These are phyloP conservation scores for Globisporangium irregulare DNA, from an alignment of 352 stramenopile genomes.

Conservation along the genomic window DNA sequence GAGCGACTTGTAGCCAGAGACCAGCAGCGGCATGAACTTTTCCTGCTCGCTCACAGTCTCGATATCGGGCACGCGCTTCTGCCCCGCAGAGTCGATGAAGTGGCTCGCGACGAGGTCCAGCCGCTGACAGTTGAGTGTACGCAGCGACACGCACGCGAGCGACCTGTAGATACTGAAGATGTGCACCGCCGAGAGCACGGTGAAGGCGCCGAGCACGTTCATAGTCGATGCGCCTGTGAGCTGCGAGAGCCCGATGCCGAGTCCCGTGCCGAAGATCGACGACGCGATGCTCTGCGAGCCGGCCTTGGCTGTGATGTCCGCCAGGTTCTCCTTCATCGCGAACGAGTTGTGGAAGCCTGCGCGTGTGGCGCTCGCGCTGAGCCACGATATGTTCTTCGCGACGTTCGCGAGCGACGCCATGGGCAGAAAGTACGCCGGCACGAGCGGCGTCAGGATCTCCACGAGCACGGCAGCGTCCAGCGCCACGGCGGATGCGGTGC, in stretches of 20 bases:
- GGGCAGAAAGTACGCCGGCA: slow-evolving; percentile 81
- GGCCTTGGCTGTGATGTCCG: slow-evolving; percentile 95
- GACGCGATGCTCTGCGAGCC: slow-evolving; percentile 93
- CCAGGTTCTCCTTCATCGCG: slow-evolving; percentile 87
- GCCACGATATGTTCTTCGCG: slow-evolving; percentile 96
- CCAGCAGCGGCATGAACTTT: slow-evolving; percentile 51
- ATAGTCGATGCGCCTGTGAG: slow-evolving; percentile 48
- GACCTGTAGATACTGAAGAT: slow-evolving; percentile 62
- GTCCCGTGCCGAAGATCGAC: slow-evolving; percentile 77
- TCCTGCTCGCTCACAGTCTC: slow-evolving; percentile 42
- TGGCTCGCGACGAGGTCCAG: slow-evolving; percentile 51
- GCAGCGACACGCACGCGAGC: slow-evolving; percentile 53
- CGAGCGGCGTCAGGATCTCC: slow-evolving; percentile 89
- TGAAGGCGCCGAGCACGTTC: slow-evolving; percentile 52
- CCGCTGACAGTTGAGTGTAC: slow-evolving; percentile 67
- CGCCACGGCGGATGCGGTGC: slow-evolving; percentile 86
- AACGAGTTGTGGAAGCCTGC: slow-evolving; percentile 95
- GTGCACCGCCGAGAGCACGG: slow-evolving; percentile 45
- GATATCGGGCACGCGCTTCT: slow-evolving; percentile 22
- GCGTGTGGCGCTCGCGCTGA: slow-evolving; percentile 91
- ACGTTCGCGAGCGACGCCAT: slow-evolving; percentile 88
- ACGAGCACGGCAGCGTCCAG: slow-evolving; percentile 91
- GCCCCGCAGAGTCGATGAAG: slow-evolving; percentile 26
- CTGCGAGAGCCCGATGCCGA: slow-evolving; percentile 65
- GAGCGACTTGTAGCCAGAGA: slow-evolving; percentile 51